Evolutionary conservation across 2,329 filamentous ascomycete species (phyloP).

Genomic region (Rhexocercosporidium sp.): DNA sequence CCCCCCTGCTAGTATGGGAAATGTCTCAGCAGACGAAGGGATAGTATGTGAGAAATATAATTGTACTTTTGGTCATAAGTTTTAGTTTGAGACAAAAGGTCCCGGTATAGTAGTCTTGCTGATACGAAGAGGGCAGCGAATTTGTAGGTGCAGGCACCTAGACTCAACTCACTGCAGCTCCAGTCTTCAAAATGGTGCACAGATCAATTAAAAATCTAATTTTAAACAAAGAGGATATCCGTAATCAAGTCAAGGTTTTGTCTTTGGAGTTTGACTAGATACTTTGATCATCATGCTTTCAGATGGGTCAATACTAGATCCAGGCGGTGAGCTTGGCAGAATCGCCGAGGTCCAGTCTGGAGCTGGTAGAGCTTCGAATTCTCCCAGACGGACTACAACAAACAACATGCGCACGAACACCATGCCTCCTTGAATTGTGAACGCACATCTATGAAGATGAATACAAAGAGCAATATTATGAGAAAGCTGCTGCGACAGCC

Average conservation of each 20-base stretch:
- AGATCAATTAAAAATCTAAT: background rate
- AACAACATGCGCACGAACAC: slow-evolving; percentile 19
- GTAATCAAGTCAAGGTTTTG: no score
- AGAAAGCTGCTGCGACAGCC: slow-evolving; percentile 41
- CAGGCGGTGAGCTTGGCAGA: slow-evolving; percentile 5
- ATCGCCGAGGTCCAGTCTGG: background rate
- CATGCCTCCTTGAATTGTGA: slow-evolving; percentile 35
- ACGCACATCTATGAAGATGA: slow-evolving; percentile 36
- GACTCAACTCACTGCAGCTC: background rate
- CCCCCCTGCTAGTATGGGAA: no score
- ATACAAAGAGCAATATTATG: slow-evolving; percentile 40
- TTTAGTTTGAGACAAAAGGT: background rate
- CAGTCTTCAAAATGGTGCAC: background rate
- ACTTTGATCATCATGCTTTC: no score
- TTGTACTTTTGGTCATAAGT: background rate
- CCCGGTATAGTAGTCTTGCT: background rate
- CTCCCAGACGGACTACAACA: background rate
- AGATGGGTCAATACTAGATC: background rate
- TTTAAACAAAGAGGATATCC: no score
- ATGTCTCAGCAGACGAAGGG: no score
- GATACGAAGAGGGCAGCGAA: background rate
- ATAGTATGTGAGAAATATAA: no score
- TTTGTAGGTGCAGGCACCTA: background rate
- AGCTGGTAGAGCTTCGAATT: background rate
- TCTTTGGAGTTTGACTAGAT: no score